Evolutionary conservation across 805 yeast species (phyloP), one percentile per base, ranked within the genome.

Genomic region (Sugiyamaella mastotermitis): DNA sequence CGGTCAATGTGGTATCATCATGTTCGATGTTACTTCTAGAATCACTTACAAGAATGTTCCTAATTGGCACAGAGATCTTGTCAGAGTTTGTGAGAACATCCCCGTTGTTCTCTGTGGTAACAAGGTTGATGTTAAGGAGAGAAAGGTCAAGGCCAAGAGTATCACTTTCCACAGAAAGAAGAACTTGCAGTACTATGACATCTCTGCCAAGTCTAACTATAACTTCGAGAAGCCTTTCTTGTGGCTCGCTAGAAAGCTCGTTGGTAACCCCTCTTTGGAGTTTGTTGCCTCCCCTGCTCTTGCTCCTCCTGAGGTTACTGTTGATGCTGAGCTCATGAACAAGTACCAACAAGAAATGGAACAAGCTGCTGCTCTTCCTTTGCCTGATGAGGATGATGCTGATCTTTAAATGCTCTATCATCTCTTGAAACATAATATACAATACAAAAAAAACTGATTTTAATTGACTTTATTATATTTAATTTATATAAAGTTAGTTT

Each of bases 141-240:
- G 99, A 72, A 92, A 92, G 74, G 99, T 92, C 62, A 92, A 92
- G 79, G 99, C 99, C 57, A 92, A 92, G 79, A 85, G 97, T 64
- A 92, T 92, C 75, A 92, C 99, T 55, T 92, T 92, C 96, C 99
- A 92, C 86, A 84, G 99, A 80, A 92, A 92, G 94, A 92, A 92
- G 81, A 92, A 92, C 76, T 78, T 92, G 68, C 99, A 92, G 74
- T 92, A 92, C 76, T 92, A 92, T 75, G 99, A 92, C 71, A 92
- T 92, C 65, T 90, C 97, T 45, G 99, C 99, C 68, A 92, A 92
- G 75, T 92, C 98, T 52, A 92, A 92, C 78, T 92, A 92, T 77
- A 94, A 92, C 78, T 92, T 92, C 60, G 99, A 92, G 76, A 92
- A 94, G 76, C 99, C 99, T 52, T 92, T 92, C 83, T 80, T 92